Base-by-base conservation (phyloP, 305 asterid genomes). In the Plantago lanceolata region DNA sequence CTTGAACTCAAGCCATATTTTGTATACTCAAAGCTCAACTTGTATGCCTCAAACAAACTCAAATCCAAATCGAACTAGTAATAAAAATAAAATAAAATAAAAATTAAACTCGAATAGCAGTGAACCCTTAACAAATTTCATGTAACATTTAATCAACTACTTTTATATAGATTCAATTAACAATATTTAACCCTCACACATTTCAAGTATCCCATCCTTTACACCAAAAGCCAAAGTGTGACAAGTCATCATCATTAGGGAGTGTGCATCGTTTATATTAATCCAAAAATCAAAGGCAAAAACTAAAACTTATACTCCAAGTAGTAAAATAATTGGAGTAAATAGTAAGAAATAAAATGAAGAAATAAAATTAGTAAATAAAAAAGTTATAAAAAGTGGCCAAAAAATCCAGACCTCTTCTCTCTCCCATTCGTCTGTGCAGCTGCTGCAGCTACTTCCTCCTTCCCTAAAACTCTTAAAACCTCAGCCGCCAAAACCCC, bases 401-500 rank as follows among this genome's bases (percentile, higher is more conserved):
- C 1, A 6, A 56, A 57, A 57, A 62, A 45, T 53, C 77, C 76
- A 67, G 11, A 5, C 40, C 7, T 52, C 64, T 61, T 47, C 61
- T 55, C 53, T 37, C 71, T 19, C 28, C 3, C 28, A 24, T 24
- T 24, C 28, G 28, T 24, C 28, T 24, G 2, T 24, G 28, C 28
- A 24, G 28, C 61, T 29, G n/a, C n/a, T n/a, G n/a, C n/a, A n/a
- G n/a, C n/a, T n/a, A n/a, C 43, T 11, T 0, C 48, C 19, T 17
- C 8, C 62, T 70, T 70, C 63, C 74, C 68, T 63, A 71, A 50
- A 40, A 35, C 65, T 21, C 74, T 48, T 69, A 65, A 72, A 75
- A 71, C 82, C 77, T 61, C 79, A 68, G 69, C 72, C 75, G 74
- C 79, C 76, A 51, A 64, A 70, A 60, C 74, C 76, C 69, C 66